Conservation (phyloP, 306 rosid species). For the Herpetospermum pedunculosum region DNA sequence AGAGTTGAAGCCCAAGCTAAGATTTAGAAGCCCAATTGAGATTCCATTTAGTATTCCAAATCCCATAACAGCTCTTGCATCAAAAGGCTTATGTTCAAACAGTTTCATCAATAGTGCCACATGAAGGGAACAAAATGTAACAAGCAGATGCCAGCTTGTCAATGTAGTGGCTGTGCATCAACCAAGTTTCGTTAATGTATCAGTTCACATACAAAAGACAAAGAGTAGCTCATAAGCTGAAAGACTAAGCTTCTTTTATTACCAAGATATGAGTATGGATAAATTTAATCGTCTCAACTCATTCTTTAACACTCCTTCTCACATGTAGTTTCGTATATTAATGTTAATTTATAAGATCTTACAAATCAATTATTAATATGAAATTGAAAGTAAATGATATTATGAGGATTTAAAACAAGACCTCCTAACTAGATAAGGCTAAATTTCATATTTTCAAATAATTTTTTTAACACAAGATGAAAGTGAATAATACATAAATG, state of each 20-base stretch:
- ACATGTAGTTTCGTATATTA: background rate
- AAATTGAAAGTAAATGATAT: background rate
- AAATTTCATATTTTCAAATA: background rate
- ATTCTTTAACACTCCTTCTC: background rate
- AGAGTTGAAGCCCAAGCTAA: slow-evolving; percentile 95
- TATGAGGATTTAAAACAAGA: background rate
- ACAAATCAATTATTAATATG: background rate
- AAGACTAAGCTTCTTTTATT: background rate
- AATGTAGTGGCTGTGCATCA: slow-evolving; percentile 69
- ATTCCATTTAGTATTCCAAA: slow-evolving; percentile 95
- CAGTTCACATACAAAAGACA: background rate
- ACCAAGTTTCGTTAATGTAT: background rate
- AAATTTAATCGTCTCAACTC: background rate
- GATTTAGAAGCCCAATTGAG: slow-evolving; percentile 92
- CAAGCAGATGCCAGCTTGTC: slow-evolving; percentile 99
- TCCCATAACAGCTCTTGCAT: slow-evolving; percentile 67
- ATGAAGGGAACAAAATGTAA: slow-evolving; percentile 94
- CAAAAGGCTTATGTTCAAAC: slow-evolving; percentile 90
- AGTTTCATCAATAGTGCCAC: slow-evolving; percentile 71
- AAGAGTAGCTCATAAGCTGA: background rate
- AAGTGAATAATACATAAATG: background rate
- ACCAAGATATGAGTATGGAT: background rate
- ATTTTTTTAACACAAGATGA: background rate
- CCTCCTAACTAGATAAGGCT: background rate
- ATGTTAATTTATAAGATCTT: background rate